These are phyloP conservation scores for Mucor circinelloides DNA, from an alignment of 371 early-diverging fungal species.

Conservation along the genomic window DNA sequence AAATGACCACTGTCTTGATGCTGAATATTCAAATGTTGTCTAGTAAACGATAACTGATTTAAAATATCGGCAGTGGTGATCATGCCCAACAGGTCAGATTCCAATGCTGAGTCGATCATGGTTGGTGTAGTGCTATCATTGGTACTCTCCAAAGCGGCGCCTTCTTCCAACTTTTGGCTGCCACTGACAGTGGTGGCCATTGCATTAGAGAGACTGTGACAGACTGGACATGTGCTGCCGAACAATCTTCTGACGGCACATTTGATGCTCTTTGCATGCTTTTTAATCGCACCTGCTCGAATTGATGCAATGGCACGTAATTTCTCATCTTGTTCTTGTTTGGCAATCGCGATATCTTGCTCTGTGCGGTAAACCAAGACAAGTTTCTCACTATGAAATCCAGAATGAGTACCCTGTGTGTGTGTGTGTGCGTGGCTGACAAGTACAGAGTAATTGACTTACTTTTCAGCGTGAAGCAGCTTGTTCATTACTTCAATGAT, in stretches of 20 bases:
- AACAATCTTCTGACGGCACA: constrained; percentile 7
- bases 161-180: constrained; percentile 4
- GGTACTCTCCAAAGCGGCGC: neutral
- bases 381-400: neutral
- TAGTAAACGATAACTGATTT: neutral
- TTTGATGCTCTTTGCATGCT: constrained; percentile 10
- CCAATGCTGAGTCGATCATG: constrained; percentile 7
- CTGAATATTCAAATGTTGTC: constrained; percentile 1
- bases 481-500: neutral
- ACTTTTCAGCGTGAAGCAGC: constrained; percentile 1
- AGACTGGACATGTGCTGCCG: neutral
- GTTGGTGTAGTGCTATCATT: constrained; percentile 2
- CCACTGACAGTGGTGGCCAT: neutral
- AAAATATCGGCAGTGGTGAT: constrained; percentile 11
- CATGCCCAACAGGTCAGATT: constrained; percentile 17
- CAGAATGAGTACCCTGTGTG: neutral
- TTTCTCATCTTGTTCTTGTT: constrained; percentile 1
- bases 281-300: constrained; percentile 2
- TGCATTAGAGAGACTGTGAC: neutral
- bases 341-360: constrained; percentile 7
- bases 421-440: no score
- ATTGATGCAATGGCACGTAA: neutral
- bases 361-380: constrained; percentile 21
- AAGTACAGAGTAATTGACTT: neutral
- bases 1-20: neutral